Evolutionary conservation across 139 green algal genomes (phyloP).

Genomic region (Chlamydomonas sphaeroides): DNA sequence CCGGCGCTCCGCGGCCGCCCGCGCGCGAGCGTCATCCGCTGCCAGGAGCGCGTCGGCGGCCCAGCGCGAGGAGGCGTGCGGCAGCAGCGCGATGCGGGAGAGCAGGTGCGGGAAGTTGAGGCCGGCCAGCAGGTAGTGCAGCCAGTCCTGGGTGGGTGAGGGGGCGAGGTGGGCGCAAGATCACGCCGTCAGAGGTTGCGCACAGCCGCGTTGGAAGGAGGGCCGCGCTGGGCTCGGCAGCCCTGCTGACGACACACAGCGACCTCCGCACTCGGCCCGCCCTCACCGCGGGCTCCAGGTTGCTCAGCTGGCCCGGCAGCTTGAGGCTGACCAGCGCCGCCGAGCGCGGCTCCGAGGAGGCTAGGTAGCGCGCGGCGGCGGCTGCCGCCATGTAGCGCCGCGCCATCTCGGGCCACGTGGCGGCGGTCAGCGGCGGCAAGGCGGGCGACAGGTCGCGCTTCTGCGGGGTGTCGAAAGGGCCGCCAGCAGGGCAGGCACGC

Average conservation of each 20-base stretch:
- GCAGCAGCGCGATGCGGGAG: slow-evolving; percentile 53
- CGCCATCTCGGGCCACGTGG: slow-evolving; percentile 71
- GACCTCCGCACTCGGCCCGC: no score
- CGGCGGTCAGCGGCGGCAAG: slow-evolving; percentile 5
- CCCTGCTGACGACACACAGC: no score
- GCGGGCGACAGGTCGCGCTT: slow-evolving; percentile 29
- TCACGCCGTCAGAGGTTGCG: no score
- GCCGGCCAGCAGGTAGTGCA: slow-evolving; percentile 67
- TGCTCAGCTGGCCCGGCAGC: slow-evolving; percentile 43
- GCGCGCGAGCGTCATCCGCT: slow-evolving; percentile 57
- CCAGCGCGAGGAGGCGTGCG: slow-evolving; percentile 32
- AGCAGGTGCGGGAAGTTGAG: slow-evolving; percentile 48
- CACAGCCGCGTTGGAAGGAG: no score
- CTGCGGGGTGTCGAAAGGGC: neutral
- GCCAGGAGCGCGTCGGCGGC: slow-evolving; percentile 56
- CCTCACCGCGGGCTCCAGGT: slow-evolving; percentile 45
- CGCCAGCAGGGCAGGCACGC: no score
- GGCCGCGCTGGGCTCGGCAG: no score
- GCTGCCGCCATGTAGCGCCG: slow-evolving; percentile 62
- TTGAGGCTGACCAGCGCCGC: slow-evolving; percentile 24
- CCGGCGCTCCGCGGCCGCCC: slow-evolving; percentile 56
- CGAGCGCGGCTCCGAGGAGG: slow-evolving; percentile 13
- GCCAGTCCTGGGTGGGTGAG: slow-evolving; percentile 47
- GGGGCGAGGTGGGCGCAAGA: neutral
- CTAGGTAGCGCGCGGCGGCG: slow-evolving; percentile 51